These are phyloP conservation scores for Vitis hybrid DNA, from an alignment of 177 flowering plant genomes.

Conservation along the genomic window DNA sequence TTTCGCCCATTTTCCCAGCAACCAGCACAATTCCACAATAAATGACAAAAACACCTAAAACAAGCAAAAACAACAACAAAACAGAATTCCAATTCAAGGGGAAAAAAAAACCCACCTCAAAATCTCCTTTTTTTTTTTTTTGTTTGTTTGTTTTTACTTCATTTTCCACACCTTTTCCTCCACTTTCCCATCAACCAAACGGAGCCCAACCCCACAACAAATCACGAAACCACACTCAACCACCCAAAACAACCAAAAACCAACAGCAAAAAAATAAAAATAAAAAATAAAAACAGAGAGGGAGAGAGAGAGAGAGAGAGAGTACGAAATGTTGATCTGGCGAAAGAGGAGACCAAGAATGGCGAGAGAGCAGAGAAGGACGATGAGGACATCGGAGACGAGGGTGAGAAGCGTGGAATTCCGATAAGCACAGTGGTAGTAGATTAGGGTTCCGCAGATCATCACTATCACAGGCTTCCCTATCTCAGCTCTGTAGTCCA, in stretches of 20 bases:
- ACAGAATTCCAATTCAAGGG: conserved; percentile 1
- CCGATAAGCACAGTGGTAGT: conserved; percentile 91
- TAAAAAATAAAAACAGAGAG: not conserved
- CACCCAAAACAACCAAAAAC: not conserved
- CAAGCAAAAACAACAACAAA: not conserved
- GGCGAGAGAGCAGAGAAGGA: conserved; percentile 96
- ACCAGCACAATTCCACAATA: not conserved
- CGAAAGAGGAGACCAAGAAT: conserved; percentile 97
- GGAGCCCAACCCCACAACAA: not conserved
- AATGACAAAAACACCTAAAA: not conserved
- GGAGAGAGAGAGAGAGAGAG: not conserved
- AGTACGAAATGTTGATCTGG: conserved; percentile 81
- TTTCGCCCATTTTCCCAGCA: not conserved
- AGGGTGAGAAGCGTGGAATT: conserved; percentile 74
- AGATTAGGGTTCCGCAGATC: conserved; percentile 71
- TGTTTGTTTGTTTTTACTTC: too few relatives aligned
- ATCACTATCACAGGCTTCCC: conserved; percentile 66
- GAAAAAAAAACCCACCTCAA: not conserved
- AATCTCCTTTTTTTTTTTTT: too few relatives aligned
- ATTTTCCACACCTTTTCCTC: too few relatives aligned
- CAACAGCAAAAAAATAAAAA: not conserved
- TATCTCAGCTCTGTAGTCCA: conserved; percentile 18
- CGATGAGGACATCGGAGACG: conserved; percentile 89
- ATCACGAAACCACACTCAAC: not conserved
- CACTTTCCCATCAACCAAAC: too few relatives aligned